These are phyloP conservation scores for Candida parachauliodes DNA, from an alignment of 805 yeast species.

Conservation along the genomic window DNA sequence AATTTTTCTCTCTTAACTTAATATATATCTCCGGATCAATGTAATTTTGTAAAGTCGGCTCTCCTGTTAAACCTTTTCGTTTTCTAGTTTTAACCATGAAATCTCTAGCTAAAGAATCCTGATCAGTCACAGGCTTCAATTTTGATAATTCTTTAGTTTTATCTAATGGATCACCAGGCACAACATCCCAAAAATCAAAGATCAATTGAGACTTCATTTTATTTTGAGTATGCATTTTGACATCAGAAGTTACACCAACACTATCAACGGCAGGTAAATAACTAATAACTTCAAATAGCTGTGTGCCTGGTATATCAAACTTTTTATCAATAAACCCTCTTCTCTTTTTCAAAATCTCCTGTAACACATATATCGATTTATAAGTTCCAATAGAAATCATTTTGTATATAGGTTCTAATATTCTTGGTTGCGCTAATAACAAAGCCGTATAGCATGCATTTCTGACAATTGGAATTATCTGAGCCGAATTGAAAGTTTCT, in stretches of 20 bases:
- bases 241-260: constrained; percentile 82
- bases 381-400: constrained; percentile 56
- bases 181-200: constrained; percentile 70
- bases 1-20: constrained; percentile 50
- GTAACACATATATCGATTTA: constrained; percentile 45
- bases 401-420: constrained; percentile 78
- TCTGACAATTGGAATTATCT: constrained; percentile 76
- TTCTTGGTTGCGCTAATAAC: constrained; percentile 69
- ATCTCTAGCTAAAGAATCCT: constrained; percentile 74
- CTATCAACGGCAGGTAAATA: constrained; percentile 86
- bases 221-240: constrained; percentile 74
- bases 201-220: constrained; percentile 65
- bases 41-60: constrained; percentile 62
- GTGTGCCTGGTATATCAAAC: constrained; percentile 68
- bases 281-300: constrained; percentile 58
- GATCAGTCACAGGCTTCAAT: constrained; percentile 68
- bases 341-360: constrained; percentile 51
- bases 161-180: constrained; percentile 92
- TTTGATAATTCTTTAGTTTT: constrained; percentile 57
- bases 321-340: constrained; percentile 56
- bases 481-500: constrained; percentile 51
- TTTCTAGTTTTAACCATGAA: constrained; percentile 84
- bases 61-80: constrained; percentile 80
- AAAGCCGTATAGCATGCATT: constrained; percentile 82
- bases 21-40: constrained; percentile 58